Conservation (phyloP, 441 rosid genomes). For the Codiaeum variegatum region DNA sequence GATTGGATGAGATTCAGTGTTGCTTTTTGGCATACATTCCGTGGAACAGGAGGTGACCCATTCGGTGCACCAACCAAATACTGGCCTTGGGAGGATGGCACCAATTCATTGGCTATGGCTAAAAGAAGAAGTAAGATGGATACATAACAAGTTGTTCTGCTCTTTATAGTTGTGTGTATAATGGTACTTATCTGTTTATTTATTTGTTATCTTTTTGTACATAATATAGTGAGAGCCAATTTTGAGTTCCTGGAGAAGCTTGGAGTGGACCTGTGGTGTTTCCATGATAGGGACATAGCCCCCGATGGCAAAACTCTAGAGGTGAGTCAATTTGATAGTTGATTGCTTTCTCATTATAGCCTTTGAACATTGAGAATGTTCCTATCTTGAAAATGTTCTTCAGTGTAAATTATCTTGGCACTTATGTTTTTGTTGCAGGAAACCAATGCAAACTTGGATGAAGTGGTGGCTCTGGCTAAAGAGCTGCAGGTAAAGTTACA, state of each 20-base stretch:
- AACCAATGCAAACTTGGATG: slow-evolving; percentile 83
- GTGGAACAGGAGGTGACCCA: slow-evolving; percentile 84
- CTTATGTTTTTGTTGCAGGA: slow-evolving; percentile 45
- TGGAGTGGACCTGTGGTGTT: slow-evolving; percentile 95
- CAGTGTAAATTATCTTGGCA: background rate
- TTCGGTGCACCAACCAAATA: slow-evolving; percentile 82
- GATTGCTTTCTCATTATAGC: background rate
- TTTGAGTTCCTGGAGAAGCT: slow-evolving; percentile 88
- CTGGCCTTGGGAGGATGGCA: slow-evolving; percentile 99
- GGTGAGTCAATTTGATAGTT: slow-evolving; percentile 35
- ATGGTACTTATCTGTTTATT: slow-evolving; percentile 1
- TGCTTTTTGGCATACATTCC: slow-evolving; percentile 98
- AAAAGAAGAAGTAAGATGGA: slow-evolving; percentile 82
- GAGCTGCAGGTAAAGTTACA: slow-evolving; percentile 59
- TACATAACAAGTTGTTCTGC: background rate
- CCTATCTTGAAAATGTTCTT: background rate
- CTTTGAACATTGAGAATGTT: background rate
- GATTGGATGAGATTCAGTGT: slow-evolving; percentile 97
- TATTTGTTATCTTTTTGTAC: slow-evolving; percentile 1
- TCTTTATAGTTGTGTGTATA: background rate
- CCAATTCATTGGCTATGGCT: slow-evolving; percentile 87
- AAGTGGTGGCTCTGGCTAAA: slow-evolving; percentile 87
- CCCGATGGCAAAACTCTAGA: slow-evolving; percentile 76
- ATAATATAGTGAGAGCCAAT: slow-evolving; percentile 84
- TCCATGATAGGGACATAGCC: slow-evolving; percentile 95